Conservation (phyloP, 371 early-diverging fungal genomes). For the Choanephora cucurbitarum region DNA sequence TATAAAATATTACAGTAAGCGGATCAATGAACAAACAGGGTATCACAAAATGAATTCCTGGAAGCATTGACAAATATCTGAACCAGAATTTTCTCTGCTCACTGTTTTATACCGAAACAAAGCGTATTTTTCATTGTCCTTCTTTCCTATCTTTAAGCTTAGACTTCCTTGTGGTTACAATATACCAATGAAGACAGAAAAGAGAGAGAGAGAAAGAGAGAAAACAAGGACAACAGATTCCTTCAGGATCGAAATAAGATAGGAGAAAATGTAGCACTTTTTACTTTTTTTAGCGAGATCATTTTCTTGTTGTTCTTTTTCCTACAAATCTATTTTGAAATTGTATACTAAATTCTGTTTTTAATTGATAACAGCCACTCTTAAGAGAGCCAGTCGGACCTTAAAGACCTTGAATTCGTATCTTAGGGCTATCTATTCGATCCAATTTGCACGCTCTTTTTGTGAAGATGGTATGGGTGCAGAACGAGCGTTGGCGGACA, state of each 20-base stretch:
- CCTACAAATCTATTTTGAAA: slow-evolving; percentile 14
- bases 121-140: background rate
- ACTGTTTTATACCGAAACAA: background rate
- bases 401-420: no score
- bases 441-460: no score
- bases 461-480: no score
- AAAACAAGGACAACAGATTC: no score
- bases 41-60: slow-evolving; percentile 30
- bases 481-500: no score
- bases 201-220: background rate
- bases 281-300: background rate
- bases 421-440: no score
- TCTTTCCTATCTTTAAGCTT: background rate
- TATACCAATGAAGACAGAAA: no score
- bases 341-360: background rate
- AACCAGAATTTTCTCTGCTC: background rate
- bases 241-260: no score
- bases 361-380: no score
- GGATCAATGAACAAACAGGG: background rate
- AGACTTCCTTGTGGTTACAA: no score
- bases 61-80: slow-evolving; percentile 6
- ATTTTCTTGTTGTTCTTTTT: slow-evolving; percentile 7
- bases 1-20: background rate
- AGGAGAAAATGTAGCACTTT: background rate
- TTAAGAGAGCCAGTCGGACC: no score